Evolutionary conservation across 2,329 filamentous ascomycete genomes (phyloP).

Genomic region (Fonsecaea nubica): DNA sequence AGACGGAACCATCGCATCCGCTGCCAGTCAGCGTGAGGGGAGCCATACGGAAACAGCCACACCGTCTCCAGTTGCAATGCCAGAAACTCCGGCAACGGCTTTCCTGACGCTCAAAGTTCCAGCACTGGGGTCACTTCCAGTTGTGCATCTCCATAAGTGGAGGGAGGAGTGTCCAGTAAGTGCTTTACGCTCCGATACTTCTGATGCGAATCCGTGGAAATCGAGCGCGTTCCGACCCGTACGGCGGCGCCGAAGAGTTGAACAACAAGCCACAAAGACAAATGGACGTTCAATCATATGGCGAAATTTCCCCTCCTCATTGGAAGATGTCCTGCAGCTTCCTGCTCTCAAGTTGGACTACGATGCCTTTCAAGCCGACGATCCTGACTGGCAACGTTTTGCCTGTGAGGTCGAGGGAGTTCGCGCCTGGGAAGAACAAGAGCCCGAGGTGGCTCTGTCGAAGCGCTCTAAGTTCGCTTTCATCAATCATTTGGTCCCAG

Average conservation of each 20-base stretch:
- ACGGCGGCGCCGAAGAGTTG: slow-evolving; percentile 8
- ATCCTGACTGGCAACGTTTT: slow-evolving; percentile 32
- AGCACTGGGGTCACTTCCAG: slow-evolving; percentile 28
- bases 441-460: slow-evolving; percentile 11
- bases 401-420: slow-evolving; percentile 55
- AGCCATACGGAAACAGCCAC: slow-evolving; percentile 8
- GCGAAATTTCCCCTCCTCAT: slow-evolving; percentile 30
- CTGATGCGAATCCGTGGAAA: slow-evolving; percentile 12
- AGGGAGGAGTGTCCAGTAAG: slow-evolving; percentile 22
- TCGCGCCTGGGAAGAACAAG: slow-evolving; percentile 54
- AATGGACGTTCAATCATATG: slow-evolving; percentile 23
- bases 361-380: slow-evolving; percentile 22
- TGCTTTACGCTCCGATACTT: slow-evolving; percentile 25
- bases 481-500: slow-evolving; percentile 37
- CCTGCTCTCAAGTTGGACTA: slow-evolving; percentile 20
- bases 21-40: background rate
- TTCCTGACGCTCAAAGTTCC: slow-evolving; percentile 39
- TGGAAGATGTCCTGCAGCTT: slow-evolving; percentile 27
- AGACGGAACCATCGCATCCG: slow-evolving; percentile 13
- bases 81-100: slow-evolving; percentile 25
- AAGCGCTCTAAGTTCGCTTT: slow-evolving; percentile 28
- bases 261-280: slow-evolving; percentile 1
- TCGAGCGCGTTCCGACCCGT: background rate
- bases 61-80: slow-evolving; percentile 13
- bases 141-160: slow-evolving; percentile 30